A percentile compares a stretch with the other conserved stretches of the same genome.
These are phyloP conservation scores for Mollisiaceae sp. DNA, from an alignment of 2,329 filamentous ascomycete genomes.

Conservation along the genomic window DNA sequence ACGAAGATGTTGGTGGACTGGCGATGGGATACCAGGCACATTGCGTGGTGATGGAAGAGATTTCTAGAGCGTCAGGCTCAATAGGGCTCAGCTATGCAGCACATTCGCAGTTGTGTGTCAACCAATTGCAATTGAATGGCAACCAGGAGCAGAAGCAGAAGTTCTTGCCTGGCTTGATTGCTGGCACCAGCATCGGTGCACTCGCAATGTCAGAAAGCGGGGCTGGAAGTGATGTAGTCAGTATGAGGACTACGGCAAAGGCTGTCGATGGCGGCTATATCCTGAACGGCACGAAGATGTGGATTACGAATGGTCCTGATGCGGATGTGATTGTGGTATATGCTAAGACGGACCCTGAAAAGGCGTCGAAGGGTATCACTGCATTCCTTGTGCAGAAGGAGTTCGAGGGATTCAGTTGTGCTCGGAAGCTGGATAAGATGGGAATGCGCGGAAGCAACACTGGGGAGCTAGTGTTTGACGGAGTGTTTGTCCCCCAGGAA, in stretches of 20 bases:
- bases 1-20: conserved; percentile 88
- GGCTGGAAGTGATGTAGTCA: conserved; percentile 90
- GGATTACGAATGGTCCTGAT: conserved; percentile 98
- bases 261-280: conserved; percentile 83
- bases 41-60: conserved; percentile 93
- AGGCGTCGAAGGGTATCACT: conserved; percentile 88
- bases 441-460: conserved; percentile 98
- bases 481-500: conserved; percentile 84
- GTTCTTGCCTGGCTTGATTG: conserved; percentile 81
- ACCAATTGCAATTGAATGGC: conserved; percentile 93
- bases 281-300: conserved; percentile 84
- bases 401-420: conserved; percentile 79
- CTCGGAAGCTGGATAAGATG: conserved; percentile 94
- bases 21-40: conserved; percentile 97
- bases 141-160: conserved; percentile 76
- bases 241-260: conserved; percentile 88
- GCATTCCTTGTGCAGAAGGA: conserved; percentile 83
- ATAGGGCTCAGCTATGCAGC: conserved; percentile 93
- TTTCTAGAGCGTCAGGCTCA: conserved; percentile 82
- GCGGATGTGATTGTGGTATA: conserved; percentile 96
- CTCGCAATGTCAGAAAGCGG: conserved; percentile 95
- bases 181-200: conserved; percentile 81
- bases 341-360: conserved; percentile 85
- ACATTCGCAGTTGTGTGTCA: conserved; percentile 94
- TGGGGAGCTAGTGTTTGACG: conserved; percentile 88